Base-by-base conservation (phyloP, 768 basidiomycete species). In the Leccinum subgranulosum region DNA sequence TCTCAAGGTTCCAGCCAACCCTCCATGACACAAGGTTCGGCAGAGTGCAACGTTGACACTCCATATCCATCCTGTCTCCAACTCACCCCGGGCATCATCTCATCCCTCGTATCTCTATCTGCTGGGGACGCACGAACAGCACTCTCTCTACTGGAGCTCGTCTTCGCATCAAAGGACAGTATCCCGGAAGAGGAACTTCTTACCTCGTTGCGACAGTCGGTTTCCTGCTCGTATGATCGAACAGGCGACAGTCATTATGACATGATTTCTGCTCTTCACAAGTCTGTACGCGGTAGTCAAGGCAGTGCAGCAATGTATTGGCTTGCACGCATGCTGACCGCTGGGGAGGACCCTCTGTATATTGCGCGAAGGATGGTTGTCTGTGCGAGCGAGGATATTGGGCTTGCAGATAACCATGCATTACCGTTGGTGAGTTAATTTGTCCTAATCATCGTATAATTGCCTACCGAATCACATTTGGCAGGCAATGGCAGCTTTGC, bases 371-470 rank as follows among this genome's bases (percentile, higher is more conserved):
- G 90, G 54, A 81, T 91, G 77, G 77, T 88, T 4, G 88, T 92
- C 7, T 85, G 88, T 62, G 91, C 92, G 3, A 90, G 88, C 60
- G 92, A 94, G 70, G 92, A 94, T 66, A 82, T 94, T 41, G 92
- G 92, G 0, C 74, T 92, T 7, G 91, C 90, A 27, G 88, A 94
- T 70, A 79, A 77, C 41, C 80, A 84, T n/a, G 90, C 88, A 0
- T 76, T 94, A 10, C 87, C 89, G 9, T 73, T 92, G 60, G 90
- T 86, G 57, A 56, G 82, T 52, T 36, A 49, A 53, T 23, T 29
- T 27, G 17, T 25, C 12, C 4, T 11, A 25, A 14, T 3, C 49
- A 12, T 15, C 45, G 66, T 8, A 64, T 69, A 49, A 67, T 36
- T 3, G 33, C 14, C 54, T 6, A 47, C 51, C n/a, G 19, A 28